Evolutionary conservation across 208 protist genomes (phyloP).

Genomic region (Crithidia acanthocephali): DNA sequence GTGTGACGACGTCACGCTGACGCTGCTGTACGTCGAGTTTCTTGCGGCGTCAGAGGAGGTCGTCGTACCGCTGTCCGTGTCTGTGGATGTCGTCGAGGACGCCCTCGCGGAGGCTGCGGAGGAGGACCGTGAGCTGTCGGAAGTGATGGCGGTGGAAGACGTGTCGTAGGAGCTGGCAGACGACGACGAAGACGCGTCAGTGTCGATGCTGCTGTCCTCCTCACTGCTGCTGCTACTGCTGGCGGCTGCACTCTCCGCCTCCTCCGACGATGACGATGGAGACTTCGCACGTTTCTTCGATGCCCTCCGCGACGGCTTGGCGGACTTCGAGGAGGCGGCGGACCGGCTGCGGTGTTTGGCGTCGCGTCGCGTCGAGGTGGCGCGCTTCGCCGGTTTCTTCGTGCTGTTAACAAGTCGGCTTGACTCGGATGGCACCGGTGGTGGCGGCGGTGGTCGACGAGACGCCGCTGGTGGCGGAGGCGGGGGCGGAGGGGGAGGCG

Average conservation of each 20-base stretch:
- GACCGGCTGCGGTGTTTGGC: not conserved
- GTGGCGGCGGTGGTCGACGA: constrained; percentile 7
- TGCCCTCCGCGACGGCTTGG: too few relatives aligned
- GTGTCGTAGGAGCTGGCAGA: constrained; percentile 9
- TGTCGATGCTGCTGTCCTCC: too few relatives aligned
- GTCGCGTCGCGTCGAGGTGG: not conserved
- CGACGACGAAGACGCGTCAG: not conserved
- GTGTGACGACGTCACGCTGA: constrained; percentile 11
- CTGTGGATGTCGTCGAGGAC: not conserved
- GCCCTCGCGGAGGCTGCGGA: not conserved
- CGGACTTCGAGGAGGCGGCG: not conserved
- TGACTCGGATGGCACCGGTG: not conserved
- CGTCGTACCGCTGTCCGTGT: constrained; percentile 11
- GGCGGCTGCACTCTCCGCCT: too few relatives aligned
- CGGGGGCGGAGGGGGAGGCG: constrained; percentile 16
- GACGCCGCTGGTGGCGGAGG: constrained; percentile 20
- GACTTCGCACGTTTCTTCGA: too few relatives aligned
- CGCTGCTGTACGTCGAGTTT: constrained; percentile 20
- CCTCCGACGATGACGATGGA: too few relatives aligned
- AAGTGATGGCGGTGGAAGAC: not conserved
- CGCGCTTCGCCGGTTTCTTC: constrained; percentile 1
- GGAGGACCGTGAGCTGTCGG: not conserved
- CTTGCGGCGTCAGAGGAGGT: not conserved
- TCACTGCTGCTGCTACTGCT: too few relatives aligned
- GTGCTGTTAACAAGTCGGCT: not conserved